Percentiles rank a stretch among this genome's conserved stretches.
phyloP scores from a whole-genome alignment of 2,329 filamentous ascomycete genomes.

The Fusarium sarcochroum region DNA sequence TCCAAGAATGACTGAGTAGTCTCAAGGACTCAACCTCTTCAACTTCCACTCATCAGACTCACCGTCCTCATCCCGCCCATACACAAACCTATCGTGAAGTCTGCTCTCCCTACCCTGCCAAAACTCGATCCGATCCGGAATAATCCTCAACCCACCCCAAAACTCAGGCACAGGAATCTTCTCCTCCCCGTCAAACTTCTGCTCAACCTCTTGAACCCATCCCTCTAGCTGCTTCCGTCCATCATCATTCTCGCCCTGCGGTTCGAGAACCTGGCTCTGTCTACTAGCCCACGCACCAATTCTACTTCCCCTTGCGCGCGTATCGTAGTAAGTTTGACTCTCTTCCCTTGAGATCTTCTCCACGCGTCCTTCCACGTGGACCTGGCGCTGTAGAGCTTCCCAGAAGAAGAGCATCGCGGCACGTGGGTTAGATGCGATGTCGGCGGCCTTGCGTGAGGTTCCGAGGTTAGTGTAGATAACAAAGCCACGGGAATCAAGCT shows the following conservation, averaged over 20 bases:
- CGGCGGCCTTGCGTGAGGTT: slow-evolving; percentile 77
- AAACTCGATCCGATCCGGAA: slow-evolving; percentile 92
- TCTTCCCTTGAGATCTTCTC: slow-evolving; percentile 78
- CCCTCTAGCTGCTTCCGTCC: slow-evolving; percentile 81
- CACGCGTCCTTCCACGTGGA: slow-evolving; percentile 85
- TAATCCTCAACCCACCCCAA: slow-evolving; percentile 91
- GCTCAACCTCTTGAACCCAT: slow-evolving; percentile 83
- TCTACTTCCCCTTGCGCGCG: slow-evolving; percentile 81
- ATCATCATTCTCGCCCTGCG: slow-evolving; percentile 66
- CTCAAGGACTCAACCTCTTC: slow-evolving; percentile 77
- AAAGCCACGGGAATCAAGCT: slow-evolving; percentile 86
- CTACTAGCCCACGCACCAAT: slow-evolving; percentile 94
- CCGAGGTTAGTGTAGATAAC: slow-evolving; percentile 96
- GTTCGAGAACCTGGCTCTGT: slow-evolving; percentile 83
- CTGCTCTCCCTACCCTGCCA: slow-evolving; percentile 94
- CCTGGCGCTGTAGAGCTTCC: slow-evolving; percentile 87
- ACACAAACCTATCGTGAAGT: slow-evolving; percentile 93
- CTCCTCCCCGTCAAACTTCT: slow-evolving; percentile 80
- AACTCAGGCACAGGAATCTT: slow-evolving; percentile 92
- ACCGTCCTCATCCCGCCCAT: slow-evolving; percentile 72
- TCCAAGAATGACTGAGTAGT: background rate
- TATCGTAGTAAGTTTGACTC: slow-evolving; percentile 78
- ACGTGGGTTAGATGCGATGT: slow-evolving; percentile 80
- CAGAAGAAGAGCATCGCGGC: slow-evolving; percentile 93
- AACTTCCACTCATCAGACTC: slow-evolving; percentile 70